Evolutionary conservation across 1,139 yeast genomes (phyloP).

Genomic region (Suhomyces bokatorum): DNA sequence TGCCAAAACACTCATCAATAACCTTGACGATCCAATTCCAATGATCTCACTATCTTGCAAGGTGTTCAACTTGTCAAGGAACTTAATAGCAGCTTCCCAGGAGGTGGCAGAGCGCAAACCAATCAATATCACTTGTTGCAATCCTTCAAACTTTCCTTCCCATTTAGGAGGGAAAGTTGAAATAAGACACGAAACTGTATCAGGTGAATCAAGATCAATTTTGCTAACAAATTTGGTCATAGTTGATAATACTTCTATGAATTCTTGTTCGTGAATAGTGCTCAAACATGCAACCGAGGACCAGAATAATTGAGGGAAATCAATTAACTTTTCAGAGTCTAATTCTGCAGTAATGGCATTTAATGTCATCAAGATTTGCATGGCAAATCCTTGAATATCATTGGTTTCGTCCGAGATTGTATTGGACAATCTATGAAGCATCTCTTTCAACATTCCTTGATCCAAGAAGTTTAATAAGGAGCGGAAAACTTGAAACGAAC

Average conservation of each 20-base stretch:
- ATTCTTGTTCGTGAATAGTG: constrained; percentile 91
- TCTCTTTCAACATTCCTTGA: constrained; percentile 86
- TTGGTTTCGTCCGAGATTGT: constrained; percentile 86
- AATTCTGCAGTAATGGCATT: constrained; percentile 89
- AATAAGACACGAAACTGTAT: constrained; percentile 78
- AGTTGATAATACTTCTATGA: constrained; percentile 80
- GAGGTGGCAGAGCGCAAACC: constrained; percentile 84
- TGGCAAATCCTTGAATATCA: constrained; percentile 94
- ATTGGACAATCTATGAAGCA: constrained; percentile 89
- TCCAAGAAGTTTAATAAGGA: constrained; percentile 78
- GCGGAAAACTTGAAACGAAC: constrained; percentile 91
- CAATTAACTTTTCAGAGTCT: constrained; percentile 73
- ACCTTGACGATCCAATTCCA: constrained; percentile 68
- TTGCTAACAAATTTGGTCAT: constrained; percentile 81
- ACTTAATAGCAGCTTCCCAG: constrained; percentile 73
- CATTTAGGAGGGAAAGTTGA: constrained; percentile 92
- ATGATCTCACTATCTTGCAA: constrained; percentile 75
- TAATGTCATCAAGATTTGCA: constrained; percentile 95
- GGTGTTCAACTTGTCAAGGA: constrained; percentile 69
- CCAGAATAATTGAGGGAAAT: constrained; percentile 95
- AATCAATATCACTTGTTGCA: constrained; percentile 73
- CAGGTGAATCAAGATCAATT: constrained; percentile 82
- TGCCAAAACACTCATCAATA: constrained; percentile 70
- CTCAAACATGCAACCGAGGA: constrained; percentile 89
- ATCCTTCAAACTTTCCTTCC: constrained; percentile 92